A percentile compares a stretch with the other conserved stretches of the same genome.
These are phyloP conservation scores for Dactylellina haptotyla DNA, from an alignment of 2,329 filamentous ascomycete genomes.

Conservation along the genomic window DNA sequence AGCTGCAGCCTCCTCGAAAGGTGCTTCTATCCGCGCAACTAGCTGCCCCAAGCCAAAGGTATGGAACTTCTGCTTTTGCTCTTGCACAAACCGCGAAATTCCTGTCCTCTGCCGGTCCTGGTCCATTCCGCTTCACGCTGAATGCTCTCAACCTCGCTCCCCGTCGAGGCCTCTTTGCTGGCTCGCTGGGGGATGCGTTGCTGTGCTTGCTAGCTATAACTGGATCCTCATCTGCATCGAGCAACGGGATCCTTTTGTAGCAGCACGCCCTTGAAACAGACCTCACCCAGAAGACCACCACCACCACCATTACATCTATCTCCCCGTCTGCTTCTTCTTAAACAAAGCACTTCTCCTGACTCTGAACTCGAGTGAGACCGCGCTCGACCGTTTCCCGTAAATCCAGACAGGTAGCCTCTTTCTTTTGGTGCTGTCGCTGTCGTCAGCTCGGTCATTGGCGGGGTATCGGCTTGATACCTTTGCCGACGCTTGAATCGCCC, in stretches of 20 bases:
- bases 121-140: not conserved
- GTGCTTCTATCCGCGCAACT: too few relatives aligned
- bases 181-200: too few relatives aligned
- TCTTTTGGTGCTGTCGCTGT: slow-evolving; percentile 5
- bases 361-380: not conserved
- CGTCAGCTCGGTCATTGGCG: slow-evolving; percentile 29
- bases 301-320: not conserved
- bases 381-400: not conserved
- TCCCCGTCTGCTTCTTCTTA: not conserved
- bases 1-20: too few relatives aligned
- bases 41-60: too few relatives aligned
- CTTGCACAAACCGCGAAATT: not conserved
- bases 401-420: slow-evolving; percentile 13
- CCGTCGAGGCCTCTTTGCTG: slow-evolving; percentile 12
- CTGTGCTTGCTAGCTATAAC: too few relatives aligned
- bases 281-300: not conserved
- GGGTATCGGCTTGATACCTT: slow-evolving; percentile 13
- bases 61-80: not conserved
- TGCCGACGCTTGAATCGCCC: slow-evolving; percentile 9
- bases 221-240: slow-evolving; percentile 42
- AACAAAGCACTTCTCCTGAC: not conserved
- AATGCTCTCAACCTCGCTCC: not conserved
- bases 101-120: not conserved
- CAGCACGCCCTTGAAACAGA: not conserved
- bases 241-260: slow-evolving; percentile 42